Percentiles rank a stretch among this genome's conserved stretches.
These are phyloP conservation scores for Blastocystis sp. DNA, from an alignment of 352 stramenopile genomes.

Conservation along the genomic window DNA sequence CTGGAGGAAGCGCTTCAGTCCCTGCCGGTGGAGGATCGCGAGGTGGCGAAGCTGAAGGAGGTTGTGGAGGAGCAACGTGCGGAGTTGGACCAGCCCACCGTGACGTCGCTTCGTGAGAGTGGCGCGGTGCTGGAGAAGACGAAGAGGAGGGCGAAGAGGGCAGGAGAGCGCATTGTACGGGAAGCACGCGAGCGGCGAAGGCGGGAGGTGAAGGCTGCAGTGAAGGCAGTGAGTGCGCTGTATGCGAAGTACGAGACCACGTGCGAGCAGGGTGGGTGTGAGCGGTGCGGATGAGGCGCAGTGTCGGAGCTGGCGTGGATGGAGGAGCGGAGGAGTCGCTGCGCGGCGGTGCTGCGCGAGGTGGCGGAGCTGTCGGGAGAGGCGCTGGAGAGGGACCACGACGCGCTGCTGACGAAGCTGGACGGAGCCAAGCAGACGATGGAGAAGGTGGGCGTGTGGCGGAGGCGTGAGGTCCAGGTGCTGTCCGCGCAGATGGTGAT, in stretches of 20 bases:
- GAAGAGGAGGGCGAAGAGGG: not conserved
- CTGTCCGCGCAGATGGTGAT: not conserved
- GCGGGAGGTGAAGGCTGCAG: not conserved
- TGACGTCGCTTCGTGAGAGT: too few species aligned
- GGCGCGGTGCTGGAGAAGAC: not conserved
- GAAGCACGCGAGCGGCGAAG: not conserved
- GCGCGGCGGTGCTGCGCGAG: not conserved
- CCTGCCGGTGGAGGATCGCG: not conserved
- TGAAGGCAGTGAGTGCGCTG: not conserved
- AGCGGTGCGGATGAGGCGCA: not conserved
- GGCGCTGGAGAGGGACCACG: not conserved
- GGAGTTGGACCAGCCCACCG: not conserved
- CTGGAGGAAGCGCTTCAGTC: not conserved
- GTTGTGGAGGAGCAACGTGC: not conserved
- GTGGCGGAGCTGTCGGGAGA: not conserved
- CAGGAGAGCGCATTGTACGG: not conserved
- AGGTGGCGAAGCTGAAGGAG: not conserved
- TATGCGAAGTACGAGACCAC: not conserved
- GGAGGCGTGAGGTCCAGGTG: not conserved
- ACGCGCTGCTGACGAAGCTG: not conserved
- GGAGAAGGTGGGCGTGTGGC: not conserved
- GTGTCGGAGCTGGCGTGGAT: slow-evolving; percentile 11
- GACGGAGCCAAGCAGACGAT: not conserved
- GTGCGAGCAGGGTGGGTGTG: not conserved
- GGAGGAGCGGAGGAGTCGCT: not conserved